These are phyloP conservation scores for Pseudopithomyces maydicus DNA, from an alignment of 2,329 filamentous ascomycete species.

Conservation along the genomic window DNA sequence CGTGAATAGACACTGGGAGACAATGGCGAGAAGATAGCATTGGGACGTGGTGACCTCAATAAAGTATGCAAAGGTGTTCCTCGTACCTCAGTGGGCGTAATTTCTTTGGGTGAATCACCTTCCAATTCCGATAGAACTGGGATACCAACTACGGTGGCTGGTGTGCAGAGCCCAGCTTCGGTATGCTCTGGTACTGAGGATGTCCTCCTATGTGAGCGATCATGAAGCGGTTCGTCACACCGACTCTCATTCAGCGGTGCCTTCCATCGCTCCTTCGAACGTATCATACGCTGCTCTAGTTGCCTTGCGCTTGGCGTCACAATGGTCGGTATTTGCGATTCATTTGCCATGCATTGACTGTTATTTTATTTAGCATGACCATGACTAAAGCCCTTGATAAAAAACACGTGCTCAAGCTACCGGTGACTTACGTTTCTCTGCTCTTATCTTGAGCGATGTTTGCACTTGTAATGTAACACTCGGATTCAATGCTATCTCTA, in stretches of 20 bases:
- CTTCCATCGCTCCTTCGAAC: slow-evolving; percentile 50
- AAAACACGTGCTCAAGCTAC: no score
- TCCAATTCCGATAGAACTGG: slow-evolving; percentile 3
- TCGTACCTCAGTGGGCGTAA: not conserved
- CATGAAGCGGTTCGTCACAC: slow-evolving; percentile 30
- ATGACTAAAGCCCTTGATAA: not conserved
- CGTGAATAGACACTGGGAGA: slow-evolving; percentile 56
- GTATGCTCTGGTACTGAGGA: slow-evolving; percentile 13
- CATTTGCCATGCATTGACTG: not conserved
- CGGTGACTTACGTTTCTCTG: slow-evolving; percentile 6
- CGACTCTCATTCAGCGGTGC: slow-evolving; percentile 42
- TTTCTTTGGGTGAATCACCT: slow-evolving; percentile 3
- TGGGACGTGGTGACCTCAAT: slow-evolving; percentile 4
- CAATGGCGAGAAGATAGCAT: slow-evolving; percentile 34
- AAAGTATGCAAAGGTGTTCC: not conserved
- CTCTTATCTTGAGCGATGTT: slow-evolving; percentile 11
- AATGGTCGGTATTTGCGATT: slow-evolving; percentile 8
- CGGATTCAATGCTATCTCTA: slow-evolving; percentile 4
- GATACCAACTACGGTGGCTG: not conserved
- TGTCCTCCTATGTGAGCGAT: slow-evolving; percentile 32
- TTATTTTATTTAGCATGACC: not conserved
- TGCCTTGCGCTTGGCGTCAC: slow-evolving; percentile 44
- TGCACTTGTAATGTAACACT: not conserved
- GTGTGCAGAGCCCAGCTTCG: slow-evolving; percentile 1
- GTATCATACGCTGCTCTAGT: slow-evolving; percentile 45